phyloP scores from a whole-genome alignment of 345 rosid genomes.

The Populus pruinosa region DNA sequence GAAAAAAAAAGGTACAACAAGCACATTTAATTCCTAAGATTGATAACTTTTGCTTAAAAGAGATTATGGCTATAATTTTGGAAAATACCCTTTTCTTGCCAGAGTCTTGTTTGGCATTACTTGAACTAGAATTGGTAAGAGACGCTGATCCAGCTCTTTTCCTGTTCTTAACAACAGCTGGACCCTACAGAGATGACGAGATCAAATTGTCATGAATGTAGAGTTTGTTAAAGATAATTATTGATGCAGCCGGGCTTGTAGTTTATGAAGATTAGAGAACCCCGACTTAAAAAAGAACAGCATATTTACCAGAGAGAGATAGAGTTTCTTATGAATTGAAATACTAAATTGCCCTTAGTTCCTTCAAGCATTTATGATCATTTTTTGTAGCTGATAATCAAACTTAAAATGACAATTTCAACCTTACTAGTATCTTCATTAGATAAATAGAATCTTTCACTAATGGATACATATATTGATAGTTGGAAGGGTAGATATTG shows the following conservation, averaged over 20 bases:
- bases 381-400: background rate
- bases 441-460: background rate
- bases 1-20: background rate
- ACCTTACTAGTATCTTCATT: background rate
- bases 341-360: no score
- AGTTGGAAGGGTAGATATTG: background rate
- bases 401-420: background rate
- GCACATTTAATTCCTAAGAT: background rate
- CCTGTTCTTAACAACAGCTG: constrained; percentile 36
- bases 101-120: constrained; percentile 40
- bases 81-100: constrained; percentile 58
- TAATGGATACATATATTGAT: background rate
- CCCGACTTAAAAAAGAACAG: no score
- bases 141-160: constrained; percentile 48
- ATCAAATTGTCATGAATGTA: constrained; percentile 4
- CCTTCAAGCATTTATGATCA: background rate
- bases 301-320: no score
- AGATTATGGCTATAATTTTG: background rate
- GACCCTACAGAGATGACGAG: constrained; percentile 35
- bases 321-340: no score
- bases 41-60: background rate
- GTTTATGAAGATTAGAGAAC: no score
- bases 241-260: no score
- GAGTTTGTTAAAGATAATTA: background rate
- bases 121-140: constrained; percentile 36